phyloP scores from a whole-genome alignment of 2,329 filamentous ascomycete species.

The Trichophyton benhamiae region DNA sequence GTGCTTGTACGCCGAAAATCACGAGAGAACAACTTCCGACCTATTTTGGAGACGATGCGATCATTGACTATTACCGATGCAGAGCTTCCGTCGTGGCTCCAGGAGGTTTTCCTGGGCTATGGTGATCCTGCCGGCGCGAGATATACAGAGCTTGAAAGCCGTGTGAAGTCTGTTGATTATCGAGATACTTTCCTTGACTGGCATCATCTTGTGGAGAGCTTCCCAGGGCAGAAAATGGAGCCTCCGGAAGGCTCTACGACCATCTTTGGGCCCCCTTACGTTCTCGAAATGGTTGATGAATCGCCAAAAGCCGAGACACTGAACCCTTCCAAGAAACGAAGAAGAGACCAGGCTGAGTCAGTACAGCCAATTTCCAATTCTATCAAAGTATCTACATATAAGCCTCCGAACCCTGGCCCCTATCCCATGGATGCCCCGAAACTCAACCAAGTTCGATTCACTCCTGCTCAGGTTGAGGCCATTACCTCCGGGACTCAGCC shows the following conservation, averaged over 20 bases:
- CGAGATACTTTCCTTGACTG: constrained; percentile 91
- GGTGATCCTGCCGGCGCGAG: constrained; percentile 81
- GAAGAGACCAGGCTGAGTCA: constrained; percentile 61
- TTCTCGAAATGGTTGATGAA: constrained; percentile 56
- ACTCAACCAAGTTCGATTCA: constrained; percentile 75
- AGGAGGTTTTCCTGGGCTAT: constrained; percentile 95
- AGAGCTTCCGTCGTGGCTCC: constrained; percentile 78
- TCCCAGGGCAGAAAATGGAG: constrained; percentile 78
- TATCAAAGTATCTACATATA: constrained; percentile 78
- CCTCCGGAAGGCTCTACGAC: constrained; percentile 57
- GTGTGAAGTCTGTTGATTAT: constrained; percentile 70
- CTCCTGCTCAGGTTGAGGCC: constrained; percentile 78
- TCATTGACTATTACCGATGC: constrained; percentile 74
- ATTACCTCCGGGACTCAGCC: constrained; percentile 90
- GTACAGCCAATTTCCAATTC: constrained; percentile 51
- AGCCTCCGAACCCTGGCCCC: constrained; percentile 74
- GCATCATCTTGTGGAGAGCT: constrained; percentile 81
- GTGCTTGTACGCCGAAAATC: constrained; percentile 69
- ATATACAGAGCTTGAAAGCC: constrained; percentile 70
- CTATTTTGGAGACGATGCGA: constrained; percentile 82
- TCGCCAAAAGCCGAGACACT: constrained; percentile 38
- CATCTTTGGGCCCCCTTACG: constrained; percentile 77
- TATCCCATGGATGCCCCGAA: constrained; percentile 77
- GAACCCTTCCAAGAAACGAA: constrained; percentile 72
- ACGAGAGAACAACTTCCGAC: constrained; percentile 94